These are phyloP conservation scores for Neurospora tetraspora DNA, from an alignment of 495 filamentous ascomycete genomes.

Conservation along the genomic window DNA sequence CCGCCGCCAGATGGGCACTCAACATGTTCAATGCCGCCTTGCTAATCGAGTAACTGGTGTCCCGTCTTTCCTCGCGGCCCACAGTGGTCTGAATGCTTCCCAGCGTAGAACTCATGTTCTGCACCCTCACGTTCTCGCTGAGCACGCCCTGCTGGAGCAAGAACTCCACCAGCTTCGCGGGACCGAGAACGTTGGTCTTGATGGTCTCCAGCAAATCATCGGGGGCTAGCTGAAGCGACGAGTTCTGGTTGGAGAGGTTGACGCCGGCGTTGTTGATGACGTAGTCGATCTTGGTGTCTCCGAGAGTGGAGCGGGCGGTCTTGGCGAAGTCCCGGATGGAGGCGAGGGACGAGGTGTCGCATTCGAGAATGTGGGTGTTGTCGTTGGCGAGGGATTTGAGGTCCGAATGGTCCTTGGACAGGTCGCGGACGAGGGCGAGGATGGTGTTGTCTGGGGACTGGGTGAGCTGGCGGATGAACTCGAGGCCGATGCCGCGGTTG, in stretches of 20 bases:
- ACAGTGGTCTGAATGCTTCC: conserved; percentile 14
- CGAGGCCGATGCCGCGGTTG: conserved; percentile 46
- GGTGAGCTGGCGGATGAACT: conserved; percentile 44
- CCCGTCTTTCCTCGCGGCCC: conserved; percentile 8
- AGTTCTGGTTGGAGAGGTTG: conserved; percentile 24
- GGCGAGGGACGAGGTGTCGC: conserved; percentile 24
- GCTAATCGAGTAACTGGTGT: conserved; percentile 28
- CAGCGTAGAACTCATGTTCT: conserved; percentile 33
- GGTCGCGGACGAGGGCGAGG: conserved; percentile 36
- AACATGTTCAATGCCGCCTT: conserved; percentile 37
- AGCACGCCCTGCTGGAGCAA: conserved; percentile 19
- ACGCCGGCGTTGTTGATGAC: conserved; percentile 36
- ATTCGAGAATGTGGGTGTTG: conserved; percentile 30
- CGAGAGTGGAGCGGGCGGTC: conserved; percentile 12
- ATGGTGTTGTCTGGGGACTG: conserved; percentile 34
- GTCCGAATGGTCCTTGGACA: conserved; percentile 22
- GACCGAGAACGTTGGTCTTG: conserved; percentile 31
- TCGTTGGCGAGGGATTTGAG: conserved; percentile 15
- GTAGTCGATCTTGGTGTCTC: conserved; percentile 29
- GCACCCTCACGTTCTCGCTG: conserved; percentile 15
- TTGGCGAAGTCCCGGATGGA: conserved; percentile 27
- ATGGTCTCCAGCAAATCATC: conserved; percentile 22
- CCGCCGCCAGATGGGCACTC: conserved; percentile 29
- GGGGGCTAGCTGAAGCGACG: conserved; percentile 23
- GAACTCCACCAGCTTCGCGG: conserved; percentile 26